phyloP scores from a whole-genome alignment of 306 rosid genomes.

The Datisca glomerata region DNA sequence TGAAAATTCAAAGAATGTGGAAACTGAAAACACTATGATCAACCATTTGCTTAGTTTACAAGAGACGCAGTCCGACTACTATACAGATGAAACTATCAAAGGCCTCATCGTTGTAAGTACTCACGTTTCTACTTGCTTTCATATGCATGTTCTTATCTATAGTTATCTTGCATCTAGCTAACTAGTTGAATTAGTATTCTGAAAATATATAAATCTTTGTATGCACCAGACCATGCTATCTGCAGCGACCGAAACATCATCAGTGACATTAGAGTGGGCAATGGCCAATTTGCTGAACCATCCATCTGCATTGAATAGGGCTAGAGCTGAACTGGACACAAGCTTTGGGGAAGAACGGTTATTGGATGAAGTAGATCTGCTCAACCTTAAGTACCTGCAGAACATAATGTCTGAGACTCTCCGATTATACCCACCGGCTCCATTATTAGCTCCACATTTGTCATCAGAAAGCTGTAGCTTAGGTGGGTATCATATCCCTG shows the following conservation, averaged over 20 bases:
- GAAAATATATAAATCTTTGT: neutral
- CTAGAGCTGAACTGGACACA: conserved; percentile 11
- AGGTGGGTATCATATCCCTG: conserved; percentile 7
- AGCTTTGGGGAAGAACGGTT: conserved; percentile 10
- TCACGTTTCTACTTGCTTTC: too few species aligned
- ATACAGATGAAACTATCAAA: conserved; percentile 7
- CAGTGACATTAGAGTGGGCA: conserved; percentile 38
- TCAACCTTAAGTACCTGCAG: conserved; percentile 20
- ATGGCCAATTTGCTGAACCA: conserved; percentile 30
- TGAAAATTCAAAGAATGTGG: neutral
- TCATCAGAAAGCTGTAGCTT: conserved; percentile 11
- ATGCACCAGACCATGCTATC: conserved; percentile 15
- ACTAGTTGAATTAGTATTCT: too few species aligned
- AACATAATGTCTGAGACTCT: conserved; percentile 16
- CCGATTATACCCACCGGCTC: conserved; percentile 14
- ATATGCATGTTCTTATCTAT: neutral
- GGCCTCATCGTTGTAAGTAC: conserved; percentile 14
- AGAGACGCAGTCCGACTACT: conserved; percentile 14
- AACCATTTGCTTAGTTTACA: conserved; percentile 15
- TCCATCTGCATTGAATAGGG: conserved; percentile 25
- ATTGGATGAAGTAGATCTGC: conserved; percentile 16
- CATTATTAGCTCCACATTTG: conserved; percentile 18
- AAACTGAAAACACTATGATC: conserved; percentile 9
- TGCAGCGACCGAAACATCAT: conserved; percentile 31
- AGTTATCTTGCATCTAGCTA: too few species aligned